Conservation (phyloP, 345 rosid species). For the Salix exigua region DNA sequence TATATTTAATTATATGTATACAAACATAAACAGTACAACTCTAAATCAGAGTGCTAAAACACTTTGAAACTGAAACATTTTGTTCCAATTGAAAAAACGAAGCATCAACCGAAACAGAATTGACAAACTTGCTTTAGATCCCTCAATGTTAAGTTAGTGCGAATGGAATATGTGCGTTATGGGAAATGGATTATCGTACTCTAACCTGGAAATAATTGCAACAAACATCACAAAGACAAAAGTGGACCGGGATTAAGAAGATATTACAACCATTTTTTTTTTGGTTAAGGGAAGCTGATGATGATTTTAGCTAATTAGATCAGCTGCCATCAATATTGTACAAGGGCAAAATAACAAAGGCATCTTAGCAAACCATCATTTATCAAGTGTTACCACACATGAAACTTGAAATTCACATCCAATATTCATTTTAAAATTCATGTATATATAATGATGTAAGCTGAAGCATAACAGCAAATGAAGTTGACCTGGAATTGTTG, state of each 20-base stretch:
- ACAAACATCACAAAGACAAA: background rate
- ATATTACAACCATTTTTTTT: no score
- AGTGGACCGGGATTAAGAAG: background rate
- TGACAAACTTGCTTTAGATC: background rate
- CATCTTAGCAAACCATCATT: no score
- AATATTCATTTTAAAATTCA: background rate
- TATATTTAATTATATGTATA: no score
- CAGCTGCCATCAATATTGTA: background rate
- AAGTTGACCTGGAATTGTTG: slow-evolving; percentile 80
- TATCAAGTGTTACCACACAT: no score
- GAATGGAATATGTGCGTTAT: background rate
- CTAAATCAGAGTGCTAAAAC: accelerated
- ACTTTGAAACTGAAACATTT: no score
- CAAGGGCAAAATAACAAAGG: no score
- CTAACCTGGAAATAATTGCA: background rate
- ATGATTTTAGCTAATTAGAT: background rate
- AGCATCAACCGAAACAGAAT: no score
- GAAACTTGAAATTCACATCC: slow-evolving; percentile 4
- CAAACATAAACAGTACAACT: no score
- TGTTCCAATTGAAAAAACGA: no score
- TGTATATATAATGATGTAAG: background rate
- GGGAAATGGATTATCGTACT: background rate
- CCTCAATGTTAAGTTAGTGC: background rate
- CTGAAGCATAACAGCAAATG: background rate
- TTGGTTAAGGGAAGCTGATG: background rate